Base-by-base conservation (phyloP, 2,329 filamentous ascomycete genomes). In the Neoascochyta sp. region DNA sequence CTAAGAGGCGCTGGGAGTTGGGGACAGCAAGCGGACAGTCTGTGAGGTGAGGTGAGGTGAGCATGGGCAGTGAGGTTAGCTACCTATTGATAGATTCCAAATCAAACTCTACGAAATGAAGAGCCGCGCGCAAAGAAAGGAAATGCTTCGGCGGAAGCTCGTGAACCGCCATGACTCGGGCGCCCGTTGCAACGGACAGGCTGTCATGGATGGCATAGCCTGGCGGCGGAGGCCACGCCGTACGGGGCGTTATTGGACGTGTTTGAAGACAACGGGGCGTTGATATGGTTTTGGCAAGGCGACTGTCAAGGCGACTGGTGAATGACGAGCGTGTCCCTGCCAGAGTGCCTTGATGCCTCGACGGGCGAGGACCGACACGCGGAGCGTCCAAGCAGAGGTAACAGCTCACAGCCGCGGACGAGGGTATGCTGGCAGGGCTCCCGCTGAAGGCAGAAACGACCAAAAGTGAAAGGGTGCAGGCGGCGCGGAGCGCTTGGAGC, bases 381-480 rank as follows among this genome's bases (percentile, higher is more conserved):
- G n/a, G n/a, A n/a, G n/a, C n/a, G n/a, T n/a, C n/a, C n/a, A n/a
- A n/a, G n/a, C n/a, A n/a, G n/a, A n/a, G n/a, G n/a, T n/a, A n/a
- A n/a, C n/a, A n/a, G n/a, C n/a, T n/a, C n/a, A n/a, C n/a, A n/a
- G n/a, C n/a, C n/a, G 27, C 41, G 37, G 45, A 43, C 29, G 41
- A 35, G 35, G 36, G 25, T 27, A 27, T 24, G 22, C 37, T 48
- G 43, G n/a, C n/a, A n/a, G n/a, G n/a, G n/a, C n/a, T n/a, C n/a
- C 42, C 43, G 41, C 43, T 50, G 47, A 53, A 44, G 34, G 43
- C 39, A 47, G 28, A 28, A 18, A 15, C 19, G 22, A 30, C 50
- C 45, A 17, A 28, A 52, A 41, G 41, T 29, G 43, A 45, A 23
- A 27, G 30, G 29, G 27, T 44, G 52, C 52, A 57, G 44, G 20